Evolutionary conservation across 345 rosid genomes (phyloP).

Genomic region (Rhizophora apiculata): DNA sequence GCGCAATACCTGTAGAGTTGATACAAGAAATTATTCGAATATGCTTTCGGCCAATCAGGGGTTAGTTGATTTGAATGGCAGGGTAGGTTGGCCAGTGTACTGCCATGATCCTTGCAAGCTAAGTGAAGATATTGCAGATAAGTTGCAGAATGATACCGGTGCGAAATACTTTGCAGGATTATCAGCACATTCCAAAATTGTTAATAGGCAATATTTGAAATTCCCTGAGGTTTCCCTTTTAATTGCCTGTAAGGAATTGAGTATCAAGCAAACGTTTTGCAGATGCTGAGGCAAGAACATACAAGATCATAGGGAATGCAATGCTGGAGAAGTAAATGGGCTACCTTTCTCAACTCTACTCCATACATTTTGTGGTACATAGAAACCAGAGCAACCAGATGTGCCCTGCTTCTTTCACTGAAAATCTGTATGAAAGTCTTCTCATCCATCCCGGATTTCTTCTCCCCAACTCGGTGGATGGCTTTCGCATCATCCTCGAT

Average conservation of each 20-base stretch:
- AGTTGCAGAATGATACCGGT: conserved; percentile 27
- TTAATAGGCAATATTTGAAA: conserved; percentile 46
- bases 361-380: conserved; percentile 36
- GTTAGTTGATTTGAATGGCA: not conserved
- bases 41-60: not conserved
- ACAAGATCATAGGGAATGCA: not conserved
- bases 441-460: conserved; percentile 40
- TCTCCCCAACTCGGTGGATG: conserved; percentile 36
- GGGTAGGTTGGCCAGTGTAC: too few relatives aligned
- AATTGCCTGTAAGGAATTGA: conserved; percentile 37
- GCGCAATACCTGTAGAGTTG: conserved; percentile 37
- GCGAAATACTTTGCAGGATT: conserved; percentile 54
- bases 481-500: conserved; percentile 53
- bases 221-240: conserved; percentile 46
- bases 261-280: not conserved
- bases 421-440: conserved; percentile 44
- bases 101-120: too few relatives aligned
- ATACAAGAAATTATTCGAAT: not conserved
- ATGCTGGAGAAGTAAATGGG: not conserved
- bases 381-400: conserved; percentile 45
- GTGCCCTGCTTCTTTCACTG: conserved; percentile 58
- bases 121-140: not conserved
- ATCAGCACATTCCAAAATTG: conserved; percentile 54
- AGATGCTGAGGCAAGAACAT: not conserved
- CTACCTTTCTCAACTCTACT: conserved; percentile 47